Base-by-base conservation (phyloP, 2,329 filamentous ascomycete genomes). In the Fusarium sp. region DNA sequence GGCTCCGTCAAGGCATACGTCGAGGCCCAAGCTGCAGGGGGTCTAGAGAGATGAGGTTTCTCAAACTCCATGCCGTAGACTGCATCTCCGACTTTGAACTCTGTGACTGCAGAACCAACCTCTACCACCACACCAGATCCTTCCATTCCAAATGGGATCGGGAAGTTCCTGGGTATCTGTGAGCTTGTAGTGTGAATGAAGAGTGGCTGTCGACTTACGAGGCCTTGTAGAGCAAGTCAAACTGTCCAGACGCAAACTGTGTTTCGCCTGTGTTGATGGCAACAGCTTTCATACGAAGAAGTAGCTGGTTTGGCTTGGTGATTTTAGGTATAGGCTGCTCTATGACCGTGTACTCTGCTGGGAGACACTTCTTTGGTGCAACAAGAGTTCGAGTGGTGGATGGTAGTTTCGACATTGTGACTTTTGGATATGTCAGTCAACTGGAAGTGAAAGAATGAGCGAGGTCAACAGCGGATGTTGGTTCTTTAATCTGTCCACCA, bases 261-360 rank as follows among this genome's bases (percentile, higher is more conserved):
- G 81, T 80, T 20, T 86, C 83, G 2, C 80, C 79, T 1, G 81
- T 80, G n/a, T 77, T 75, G 7, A 85, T 77, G 2, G 74, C 72
- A 6, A 77, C 81, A 7, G 84, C 81, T 42, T 83, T 79, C 33
- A 86, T 78, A 22, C 77, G 77, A 16, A 86, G 66, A 5, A 88
- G 75, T 3, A 89, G 77, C 8, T 88, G 80, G 33, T 84, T 78
- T 4, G 85, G 81, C 12, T 79, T 73, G 6, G 78, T 79, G 54
- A 88, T 85, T n/a, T 70, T 72, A 0, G 87, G 86, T 6, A 83
- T 78, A 1, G 86, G 83, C n/a, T 85, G 61, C 8, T 85, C 82
- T 9, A 75, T 65, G 22, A 87, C 68, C 30, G 84, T 80, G 65
- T 83, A 86, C 14, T 67, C 77, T 1, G 75, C 75, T 1, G 86